Evolutionary conservation across 2,329 filamentous ascomycete species (phyloP), one percentile per base, ranked within the genome.

Genomic region (Pyrenophora graminea): DNA sequence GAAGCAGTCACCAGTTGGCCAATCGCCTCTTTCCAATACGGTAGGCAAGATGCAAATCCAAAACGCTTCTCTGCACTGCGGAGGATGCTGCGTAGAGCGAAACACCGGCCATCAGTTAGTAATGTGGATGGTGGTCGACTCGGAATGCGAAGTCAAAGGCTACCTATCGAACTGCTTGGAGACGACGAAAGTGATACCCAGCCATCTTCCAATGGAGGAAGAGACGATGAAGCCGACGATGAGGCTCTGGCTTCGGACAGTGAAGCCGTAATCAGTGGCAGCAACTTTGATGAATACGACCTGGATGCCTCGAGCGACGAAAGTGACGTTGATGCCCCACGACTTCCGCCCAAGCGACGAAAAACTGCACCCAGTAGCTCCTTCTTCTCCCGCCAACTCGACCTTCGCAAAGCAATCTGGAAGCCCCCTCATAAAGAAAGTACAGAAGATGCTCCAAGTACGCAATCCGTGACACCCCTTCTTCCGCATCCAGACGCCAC

Each of bases 111-210:
- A 25, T 79, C 80, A 3, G 70, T 80, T 7, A 75, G 76, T 15
- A 76, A 78, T 45, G 65, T 81, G 45, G 73, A 74, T 9, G 73
- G 89, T 40, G 86, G 89, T 18, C 89, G 79, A 58, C 79, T 90
- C 55, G 87, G 87, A 1, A 92, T 93, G 74, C 86, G 86, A 57
- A 91, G 89, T 3, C 88, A 91, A 58, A 84, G 85, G 48, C 74
- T 95, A 2, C 80, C 85, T 7, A 80, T 84, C 49, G 82, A 84
- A 19, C 80, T 88, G 9, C 45, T 52, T 10, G 74, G 79, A 32
- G 73, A 72, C 10, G 79, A 75, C 39, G 74, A 57, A 9, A 69
- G 61, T 21, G 64, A 65, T 41, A 56, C 56, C 6, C 55, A 75
- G 3, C 39, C 31, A 25, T 60, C 76, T 2, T 42, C 42, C 6